A percentile compares a stretch with the other conserved stretches of the same genome.
These are phyloP conservation scores for Gomphus bonarii DNA, from an alignment of 1,284 basidiomycete genomes.

Conservation along the genomic window DNA sequence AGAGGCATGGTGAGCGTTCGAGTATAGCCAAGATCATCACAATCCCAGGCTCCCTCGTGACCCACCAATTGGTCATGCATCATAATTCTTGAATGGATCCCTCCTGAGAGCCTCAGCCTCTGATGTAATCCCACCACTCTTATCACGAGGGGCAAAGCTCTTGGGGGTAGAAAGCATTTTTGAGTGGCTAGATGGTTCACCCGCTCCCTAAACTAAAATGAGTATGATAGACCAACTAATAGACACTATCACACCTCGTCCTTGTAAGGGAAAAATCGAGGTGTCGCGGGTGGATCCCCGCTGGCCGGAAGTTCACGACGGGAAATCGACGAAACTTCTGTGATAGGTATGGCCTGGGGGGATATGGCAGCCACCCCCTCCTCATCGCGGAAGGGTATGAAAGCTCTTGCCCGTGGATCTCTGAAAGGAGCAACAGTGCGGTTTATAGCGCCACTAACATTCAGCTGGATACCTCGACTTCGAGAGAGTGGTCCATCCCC, in stretches of 20 bases:
- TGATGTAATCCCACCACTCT: conserved; percentile 34
- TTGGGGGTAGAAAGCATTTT: conserved; percentile 41
- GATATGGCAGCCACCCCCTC: conserved; percentile 10
- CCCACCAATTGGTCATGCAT: neutral
- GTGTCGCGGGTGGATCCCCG: conserved; percentile 29
- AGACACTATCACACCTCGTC: conserved; percentile 43
- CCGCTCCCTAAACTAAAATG: conserved; percentile 9
- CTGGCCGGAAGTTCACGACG: neutral
- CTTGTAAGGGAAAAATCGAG: conserved; percentile 55
- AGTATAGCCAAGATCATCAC: neutral
- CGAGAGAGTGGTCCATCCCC: conserved; percentile 48
- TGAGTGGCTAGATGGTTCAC: conserved; percentile 19
- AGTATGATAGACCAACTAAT: conserved; percentile 13
- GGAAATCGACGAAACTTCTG: neutral
- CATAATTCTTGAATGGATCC: conserved; percentile 71
- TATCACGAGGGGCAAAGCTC: conserved; percentile 31
- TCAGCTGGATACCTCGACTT: conserved; percentile 17
- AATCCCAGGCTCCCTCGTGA: neutral
- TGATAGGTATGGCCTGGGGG: conserved; percentile 13
- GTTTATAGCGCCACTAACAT: conserved; percentile 9
- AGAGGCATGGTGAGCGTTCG: neutral
- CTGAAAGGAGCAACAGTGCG: conserved; percentile 13
- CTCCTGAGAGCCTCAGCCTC: conserved; percentile 67
- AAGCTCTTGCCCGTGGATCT: conserved; percentile 9
- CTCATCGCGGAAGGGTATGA: conserved; percentile 19